Conservation (phyloP, 2,329 filamentous ascomycete species). For the Berkeleyomyces basicola region DNA sequence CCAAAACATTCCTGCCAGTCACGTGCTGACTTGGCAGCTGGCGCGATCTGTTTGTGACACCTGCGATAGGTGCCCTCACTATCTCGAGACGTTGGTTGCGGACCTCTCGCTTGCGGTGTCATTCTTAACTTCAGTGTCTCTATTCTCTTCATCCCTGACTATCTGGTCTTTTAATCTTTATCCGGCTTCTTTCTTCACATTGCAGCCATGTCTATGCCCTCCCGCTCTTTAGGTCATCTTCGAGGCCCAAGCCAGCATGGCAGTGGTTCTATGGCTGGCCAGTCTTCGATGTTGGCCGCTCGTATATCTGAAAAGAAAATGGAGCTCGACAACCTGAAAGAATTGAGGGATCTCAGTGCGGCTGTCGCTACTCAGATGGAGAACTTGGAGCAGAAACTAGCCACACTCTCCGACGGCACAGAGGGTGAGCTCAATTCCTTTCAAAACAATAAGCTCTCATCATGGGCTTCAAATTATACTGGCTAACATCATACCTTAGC, state of each 20-base stretch:
- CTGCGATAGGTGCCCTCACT: neutral
- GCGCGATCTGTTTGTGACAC: neutral
- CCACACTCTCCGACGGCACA: slow-evolving; percentile 63
- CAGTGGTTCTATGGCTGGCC: slow-evolving; percentile 32
- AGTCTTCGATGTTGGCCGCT: slow-evolving; percentile 53
- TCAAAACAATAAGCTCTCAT: neutral
- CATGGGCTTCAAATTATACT: neutral
- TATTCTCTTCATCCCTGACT: too few species aligned
- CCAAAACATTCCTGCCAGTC: neutral
- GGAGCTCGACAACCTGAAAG: slow-evolving; percentile 62
- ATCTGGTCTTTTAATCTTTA: neutral
- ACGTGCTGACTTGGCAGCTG: neutral
- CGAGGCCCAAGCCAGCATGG: slow-evolving; percentile 39
- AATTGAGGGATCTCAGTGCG: slow-evolving; percentile 62
- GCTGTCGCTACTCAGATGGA: slow-evolving; percentile 72
- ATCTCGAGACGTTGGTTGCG: too few species aligned
- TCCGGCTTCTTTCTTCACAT: neutral
- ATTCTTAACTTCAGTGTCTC: too few species aligned
- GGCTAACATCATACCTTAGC: slow-evolving; percentile 28
- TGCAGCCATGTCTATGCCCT: neutral
- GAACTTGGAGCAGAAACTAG: slow-evolving; percentile 58
- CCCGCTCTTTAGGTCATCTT: slow-evolving; percentile 32
- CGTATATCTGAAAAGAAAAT: slow-evolving; percentile 76
- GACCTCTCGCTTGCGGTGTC: too few species aligned
- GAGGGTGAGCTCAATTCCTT: slow-evolving; percentile 38